Percentiles rank a stretch among this genome's conserved stretches.
Evolutionary conservation across 345 rosid genomes (phyloP).

Genomic region (Boechera stricta): DNA sequence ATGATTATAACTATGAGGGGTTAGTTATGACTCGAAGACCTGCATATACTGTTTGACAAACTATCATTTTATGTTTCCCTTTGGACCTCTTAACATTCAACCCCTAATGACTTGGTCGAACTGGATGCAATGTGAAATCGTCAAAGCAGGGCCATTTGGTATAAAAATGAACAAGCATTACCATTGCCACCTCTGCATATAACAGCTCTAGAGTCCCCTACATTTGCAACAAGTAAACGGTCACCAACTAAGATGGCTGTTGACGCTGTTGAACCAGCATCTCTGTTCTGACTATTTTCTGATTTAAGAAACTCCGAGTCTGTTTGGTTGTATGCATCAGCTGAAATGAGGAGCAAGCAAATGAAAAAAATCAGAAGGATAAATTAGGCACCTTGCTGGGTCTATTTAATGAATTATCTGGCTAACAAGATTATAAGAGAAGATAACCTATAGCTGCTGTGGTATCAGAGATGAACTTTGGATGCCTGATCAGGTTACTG

Average conservation of each 20-base stretch:
- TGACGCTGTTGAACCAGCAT: slow-evolving; percentile 99
- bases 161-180: slow-evolving; percentile 43
- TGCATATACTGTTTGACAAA: neutral
- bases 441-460: slow-evolving; percentile 84
- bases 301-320: slow-evolving; percentile 92
- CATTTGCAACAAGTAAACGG: slow-evolving; percentile 95
- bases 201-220: slow-evolving; percentile 98
- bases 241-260: slow-evolving; percentile 95
- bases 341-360: slow-evolving; percentile 50
- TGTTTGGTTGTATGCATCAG: slow-evolving; percentile 92
- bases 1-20: neutral
- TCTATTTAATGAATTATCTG: neutral
- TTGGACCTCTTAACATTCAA: neutral
- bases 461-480: slow-evolving; percentile 94
- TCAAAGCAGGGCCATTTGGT: neutral
- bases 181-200: slow-evolving; percentile 96
- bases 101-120: neutral
- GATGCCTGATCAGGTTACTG: slow-evolving; percentile 93
- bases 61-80: neutral
- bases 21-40: neutral
- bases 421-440: slow-evolving; percentile 18
- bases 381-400: slow-evolving; percentile 17
- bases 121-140: slow-evolving; percentile 7
- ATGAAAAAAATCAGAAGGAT: slow-evolving; percentile 33
- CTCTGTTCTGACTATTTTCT: slow-evolving; percentile 89